Evolutionary conservation across 2,329 filamentous ascomycete species (phyloP), one percentile per base, ranked within the genome.

Genomic region (Rutstroemia sp.): DNA sequence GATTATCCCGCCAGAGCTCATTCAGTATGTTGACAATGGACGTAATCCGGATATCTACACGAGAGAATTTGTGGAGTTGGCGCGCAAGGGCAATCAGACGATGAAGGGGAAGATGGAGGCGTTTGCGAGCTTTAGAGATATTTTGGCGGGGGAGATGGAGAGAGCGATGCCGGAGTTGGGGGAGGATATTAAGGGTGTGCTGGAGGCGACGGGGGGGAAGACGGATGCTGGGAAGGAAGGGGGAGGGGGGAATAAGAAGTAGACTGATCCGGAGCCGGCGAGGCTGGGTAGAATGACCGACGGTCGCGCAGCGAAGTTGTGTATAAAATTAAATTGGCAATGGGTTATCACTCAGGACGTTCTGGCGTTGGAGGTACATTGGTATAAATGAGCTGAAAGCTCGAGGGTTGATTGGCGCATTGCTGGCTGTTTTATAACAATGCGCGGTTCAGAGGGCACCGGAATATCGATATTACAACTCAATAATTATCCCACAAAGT

Each of bases 41-140:
- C 82, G 84, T 51, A 88, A 88, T 73, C 84, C 84, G 2, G 84
- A 88, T 71, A 87, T 88, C 64, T 88, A 88, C 75, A 88, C 84
- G 54, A 77, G 84, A 65, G 84, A 88, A 73, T 87, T 88, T 65
- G 83, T 87, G 65, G 84, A 88, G 78, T 75, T 84, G 52, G 83
- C 84, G 23, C 74, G 83, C 54, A 75, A 83, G 48, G 76, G 79
- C 42, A 88, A 88, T 73, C 84, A 87, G 75, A 73, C 84, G 59
- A 78, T 85, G 73, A 76, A 79, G 64, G 84, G 84, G 55, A 87
- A 87, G 74, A 75, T 78, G 70, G 69, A 72, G 64, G 84, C 83
- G 38, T 88, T 87, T 67, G 75, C 69, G 10, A 64, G 71, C 30
- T 86, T 88, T 67, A 73, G 83, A 53, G 82, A 87, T 70, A 74